Percentiles rank a stretch among this genome's conserved stretches.
Evolutionary conservation across 352 stramenopile species (phyloP).

Genomic region (Pilasporangium apinafurcum): DNA sequence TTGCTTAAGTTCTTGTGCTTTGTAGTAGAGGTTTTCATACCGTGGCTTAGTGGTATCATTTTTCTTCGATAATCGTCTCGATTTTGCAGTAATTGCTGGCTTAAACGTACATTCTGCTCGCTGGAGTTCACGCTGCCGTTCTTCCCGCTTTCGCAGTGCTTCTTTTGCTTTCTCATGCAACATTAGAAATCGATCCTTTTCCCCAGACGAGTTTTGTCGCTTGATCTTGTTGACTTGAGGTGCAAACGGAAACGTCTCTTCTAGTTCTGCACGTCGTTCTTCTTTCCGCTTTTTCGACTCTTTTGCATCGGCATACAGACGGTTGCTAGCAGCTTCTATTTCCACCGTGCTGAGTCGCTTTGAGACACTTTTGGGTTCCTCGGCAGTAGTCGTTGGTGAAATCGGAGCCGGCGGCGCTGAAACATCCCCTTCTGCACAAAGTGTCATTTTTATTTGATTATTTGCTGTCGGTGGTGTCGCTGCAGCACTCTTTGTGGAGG

Average conservation of each 20-base stretch:
- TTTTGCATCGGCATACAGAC: slow-evolving; percentile 55
- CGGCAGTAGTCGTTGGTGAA: neutral
- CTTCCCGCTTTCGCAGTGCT: slow-evolving; percentile 39
- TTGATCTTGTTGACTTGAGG: slow-evolving; percentile 54
- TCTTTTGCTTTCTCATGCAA: slow-evolving; percentile 58
- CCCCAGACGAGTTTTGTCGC: slow-evolving; percentile 24
- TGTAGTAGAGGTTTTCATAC: slow-evolving; percentile 74
- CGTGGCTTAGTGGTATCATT: slow-evolving; percentile 21
- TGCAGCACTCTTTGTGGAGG: too few species aligned
- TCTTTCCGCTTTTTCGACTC: slow-evolving; percentile 55
- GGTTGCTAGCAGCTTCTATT: slow-evolving; percentile 43
- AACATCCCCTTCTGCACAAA: neutral
- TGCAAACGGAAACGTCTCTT: slow-evolving; percentile 49
- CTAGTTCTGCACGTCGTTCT: slow-evolving; percentile 33
- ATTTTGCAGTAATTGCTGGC: slow-evolving; percentile 58
- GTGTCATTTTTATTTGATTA: slow-evolving; percentile 3
- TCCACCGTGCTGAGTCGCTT: slow-evolving; percentile 54
- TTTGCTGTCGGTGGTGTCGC: neutral
- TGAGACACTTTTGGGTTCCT: slow-evolving; percentile 14
- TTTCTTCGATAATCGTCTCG: slow-evolving; percentile 36
- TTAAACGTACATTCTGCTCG: slow-evolving; percentile 55
- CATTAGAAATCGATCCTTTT: slow-evolving; percentile 27
- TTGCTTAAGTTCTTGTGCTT: slow-evolving; percentile 54
- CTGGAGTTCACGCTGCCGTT: slow-evolving; percentile 44
- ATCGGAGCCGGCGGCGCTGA: neutral